Conservation (phyloP, 2,329 filamentous ascomycete species). For the Fusarium coffeatum region DNA sequence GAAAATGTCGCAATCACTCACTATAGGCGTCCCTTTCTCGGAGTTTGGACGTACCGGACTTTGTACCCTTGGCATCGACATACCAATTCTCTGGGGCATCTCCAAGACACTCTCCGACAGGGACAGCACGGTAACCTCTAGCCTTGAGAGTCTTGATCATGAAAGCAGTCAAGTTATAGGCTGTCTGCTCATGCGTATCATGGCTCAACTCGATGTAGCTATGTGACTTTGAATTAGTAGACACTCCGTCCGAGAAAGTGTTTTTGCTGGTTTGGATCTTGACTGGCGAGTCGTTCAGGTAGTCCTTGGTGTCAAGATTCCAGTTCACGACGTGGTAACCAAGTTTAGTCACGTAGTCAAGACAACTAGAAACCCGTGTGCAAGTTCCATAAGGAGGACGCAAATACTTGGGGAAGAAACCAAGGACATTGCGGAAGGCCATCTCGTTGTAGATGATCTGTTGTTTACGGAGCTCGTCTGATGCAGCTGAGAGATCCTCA, state of each 20-base stretch:
- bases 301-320: conserved; percentile 71
- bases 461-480: conserved; percentile 46
- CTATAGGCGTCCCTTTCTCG: conserved; percentile 8
- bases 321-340: conserved; percentile 68
- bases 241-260: conserved; percentile 51
- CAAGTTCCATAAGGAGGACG: conserved; percentile 58
- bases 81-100: conserved; percentile 65
- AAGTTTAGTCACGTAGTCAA: conserved; percentile 51
- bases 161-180: conserved; percentile 53
- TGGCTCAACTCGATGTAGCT: conserved; percentile 65
- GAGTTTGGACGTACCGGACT: conserved; percentile 36
- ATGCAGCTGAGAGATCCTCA: conserved; percentile 52
- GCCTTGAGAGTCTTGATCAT: conserved; percentile 57
- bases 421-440: conserved; percentile 56
- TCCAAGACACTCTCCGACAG: conserved; percentile 67
- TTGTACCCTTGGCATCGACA: conserved; percentile 46
- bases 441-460: conserved; percentile 59
- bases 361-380: conserved; percentile 52
- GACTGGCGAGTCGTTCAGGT: conserved; percentile 61
- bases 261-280: conserved; percentile 60
- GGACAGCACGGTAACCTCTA: conserved; percentile 60
- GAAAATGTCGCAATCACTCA: not conserved
- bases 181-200: conserved; percentile 61
- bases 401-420: conserved; percentile 56
- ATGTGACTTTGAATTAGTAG: conserved; percentile 41